These are phyloP conservation scores for Antitrichia curtipendula DNA, from an alignment of 225 moss, liverwort and hornwort genomes.

Conservation along the genomic window DNA sequence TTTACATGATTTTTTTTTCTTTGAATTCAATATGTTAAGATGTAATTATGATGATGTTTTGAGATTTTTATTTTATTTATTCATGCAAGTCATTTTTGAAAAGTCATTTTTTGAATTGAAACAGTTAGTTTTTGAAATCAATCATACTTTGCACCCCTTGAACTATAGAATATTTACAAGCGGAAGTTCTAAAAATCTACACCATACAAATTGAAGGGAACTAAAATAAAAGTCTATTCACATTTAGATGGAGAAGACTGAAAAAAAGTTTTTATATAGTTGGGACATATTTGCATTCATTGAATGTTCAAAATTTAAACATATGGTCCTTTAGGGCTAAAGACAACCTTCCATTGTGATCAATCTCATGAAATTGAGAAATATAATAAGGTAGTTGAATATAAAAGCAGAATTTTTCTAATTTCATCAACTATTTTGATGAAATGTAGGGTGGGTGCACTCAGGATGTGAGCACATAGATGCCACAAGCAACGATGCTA, in stretches of 20 bases:
- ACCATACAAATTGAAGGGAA: neutral
- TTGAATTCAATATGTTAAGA: neutral
- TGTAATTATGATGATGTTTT: neutral
- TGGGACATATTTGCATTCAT: neutral
- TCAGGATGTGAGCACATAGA: too few relatives aligned
- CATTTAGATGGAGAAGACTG: neutral
- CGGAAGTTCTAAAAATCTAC: rapidly evolving
- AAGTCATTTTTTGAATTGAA: neutral
- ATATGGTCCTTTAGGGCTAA: neutral
- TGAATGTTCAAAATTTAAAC: neutral
- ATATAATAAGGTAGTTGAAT: neutral
- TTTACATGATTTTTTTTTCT: too few relatives aligned
- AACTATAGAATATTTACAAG: neutral
- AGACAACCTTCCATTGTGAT: neutral
- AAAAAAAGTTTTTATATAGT: neutral
- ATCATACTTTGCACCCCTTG: too few relatives aligned
- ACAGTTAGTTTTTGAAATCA: neutral
- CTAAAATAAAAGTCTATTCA: neutral
- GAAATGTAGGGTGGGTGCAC: rapidly evolving
- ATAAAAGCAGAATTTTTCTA: rapidly evolving
- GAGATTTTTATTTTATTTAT: neutral
- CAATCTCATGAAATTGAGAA: neutral
- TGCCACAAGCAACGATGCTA: too few relatives aligned
- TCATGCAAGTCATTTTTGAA: neutral
- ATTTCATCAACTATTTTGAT: neutral